Base-by-base conservation (phyloP, 2,329 filamentous ascomycete species). In the Pseudogymnoascus sp. region DNA sequence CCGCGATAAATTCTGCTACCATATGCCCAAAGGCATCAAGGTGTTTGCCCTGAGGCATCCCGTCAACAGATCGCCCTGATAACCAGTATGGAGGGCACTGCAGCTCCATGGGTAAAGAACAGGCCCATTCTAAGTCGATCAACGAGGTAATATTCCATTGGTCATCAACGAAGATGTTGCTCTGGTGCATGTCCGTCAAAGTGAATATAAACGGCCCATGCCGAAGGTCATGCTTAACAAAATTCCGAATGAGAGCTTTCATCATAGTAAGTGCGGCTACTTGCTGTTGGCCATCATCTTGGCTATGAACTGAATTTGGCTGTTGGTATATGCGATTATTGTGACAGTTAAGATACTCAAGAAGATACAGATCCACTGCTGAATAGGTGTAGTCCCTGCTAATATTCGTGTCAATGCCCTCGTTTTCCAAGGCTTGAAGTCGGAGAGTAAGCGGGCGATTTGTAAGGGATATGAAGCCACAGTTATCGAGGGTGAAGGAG, bases 61-160 rank as follows among this genome's bases (percentile, higher is more conserved):
- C 38, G 53, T 70, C 64, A 38, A 67, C 60, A 11, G 44, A 26
- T 21, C 60, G 40, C 44, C 63, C 61, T 44, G 69, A 71, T 29
- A 76, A 62, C 74, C 72, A 76, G 64, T 70, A 66, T 2, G 74
- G 74, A 11, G 69, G 67, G 10, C 11, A 62, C n/a, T 68, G 60
- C 66, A 74, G 71, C 63, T 76, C 72, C 7, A 70, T 33, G 6
- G 72, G 70, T 15, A 62, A 63, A 13, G 70, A 65, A 40, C 66
- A 72, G 5, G 9, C 38, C 38, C 38, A 40, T 2, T 42, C 38
- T 0, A 42, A 42, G 38, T 42, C 38, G 3, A 40, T 40, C 3
- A 40, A 6, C 1, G n/a, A 40, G 17, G 38, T 40, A 11, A 40
- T 40, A 40, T 40, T 40, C 37, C 37, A 40, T 19, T 40, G 38